phyloP scores from a whole-genome alignment of 2,329 filamentous ascomycete genomes.

The Epichloe typhina region DNA sequence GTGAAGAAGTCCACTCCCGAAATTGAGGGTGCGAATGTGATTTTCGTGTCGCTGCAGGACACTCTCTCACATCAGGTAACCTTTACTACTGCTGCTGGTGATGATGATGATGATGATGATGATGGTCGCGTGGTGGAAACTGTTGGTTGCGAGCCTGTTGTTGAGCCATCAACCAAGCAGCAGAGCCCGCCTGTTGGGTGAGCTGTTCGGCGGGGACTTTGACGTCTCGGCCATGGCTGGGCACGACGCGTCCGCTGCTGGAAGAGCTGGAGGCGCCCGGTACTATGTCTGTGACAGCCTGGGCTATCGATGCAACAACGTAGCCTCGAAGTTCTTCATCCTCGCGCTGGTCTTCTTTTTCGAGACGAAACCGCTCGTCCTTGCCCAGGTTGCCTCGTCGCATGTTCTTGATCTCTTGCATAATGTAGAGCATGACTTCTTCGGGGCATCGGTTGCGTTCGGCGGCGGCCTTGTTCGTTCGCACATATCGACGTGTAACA shows the following conservation, averaged over 20 bases:
- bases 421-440: constrained; percentile 79
- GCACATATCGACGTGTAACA: constrained; percentile 54
- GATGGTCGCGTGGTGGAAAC: constrained; percentile 32
- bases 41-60: not conserved
- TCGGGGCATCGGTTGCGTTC: constrained; percentile 72
- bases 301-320: constrained; percentile 60
- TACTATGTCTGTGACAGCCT: constrained; percentile 56
- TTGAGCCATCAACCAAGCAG: constrained; percentile 38
- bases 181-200: constrained; percentile 34
- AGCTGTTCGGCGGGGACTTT: constrained; percentile 49
- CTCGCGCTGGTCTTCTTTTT: constrained; percentile 68
- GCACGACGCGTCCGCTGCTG: constrained; percentile 6
- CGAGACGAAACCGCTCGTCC: constrained; percentile 66
- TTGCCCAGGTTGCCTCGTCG: constrained; percentile 77
- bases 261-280: constrained; percentile 29
- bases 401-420: constrained; percentile 78
- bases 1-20: not conserved
- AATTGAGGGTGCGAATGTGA: not conserved
- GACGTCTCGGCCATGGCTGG: constrained; percentile 32
- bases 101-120: constrained; percentile 22
- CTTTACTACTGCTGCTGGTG: constrained; percentile 14
- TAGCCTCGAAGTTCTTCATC: constrained; percentile 63
- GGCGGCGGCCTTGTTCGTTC: constrained; percentile 58
- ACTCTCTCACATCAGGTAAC: not conserved
- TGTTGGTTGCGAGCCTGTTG: constrained; percentile 28